Conservation (phyloP, 768 basidiomycete species). For the Naganishia onofrii region DNA sequence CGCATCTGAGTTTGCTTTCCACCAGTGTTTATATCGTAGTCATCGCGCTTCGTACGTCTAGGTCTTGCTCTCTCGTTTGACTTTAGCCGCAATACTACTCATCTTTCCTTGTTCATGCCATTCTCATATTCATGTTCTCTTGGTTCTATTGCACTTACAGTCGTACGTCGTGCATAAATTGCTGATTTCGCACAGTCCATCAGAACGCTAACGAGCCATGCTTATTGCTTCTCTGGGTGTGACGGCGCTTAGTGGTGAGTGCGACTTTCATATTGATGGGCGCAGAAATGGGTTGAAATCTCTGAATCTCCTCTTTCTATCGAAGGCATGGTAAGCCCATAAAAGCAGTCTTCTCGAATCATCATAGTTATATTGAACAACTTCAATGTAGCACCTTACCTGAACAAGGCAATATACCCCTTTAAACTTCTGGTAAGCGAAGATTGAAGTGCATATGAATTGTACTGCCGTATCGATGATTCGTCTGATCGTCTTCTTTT, state of each 20-base stretch:
- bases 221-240: not conserved
- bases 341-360: not conserved
- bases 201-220: not conserved
- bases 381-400: conserved; percentile 36
- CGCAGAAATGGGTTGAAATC: no score
- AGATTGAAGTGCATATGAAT: not conserved
- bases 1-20: no score
- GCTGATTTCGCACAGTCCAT: no score
- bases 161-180: not conserved
- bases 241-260: not conserved
- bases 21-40: conserved; percentile 41
- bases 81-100: no score
- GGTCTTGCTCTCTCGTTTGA: not conserved
- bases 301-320: not conserved
- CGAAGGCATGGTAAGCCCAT: conserved; percentile 13
- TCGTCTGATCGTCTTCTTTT: not conserved
- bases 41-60: conserved; percentile 45
- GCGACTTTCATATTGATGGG: not conserved
- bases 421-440: conserved; percentile 51
- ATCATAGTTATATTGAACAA: not conserved
- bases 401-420: conserved; percentile 49
- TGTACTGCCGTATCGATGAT: conserved; percentile 2
- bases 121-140: no score
- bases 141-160: not conserved
- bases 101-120: no score